These are phyloP conservation scores for Penicillium silybi DNA, from an alignment of 495 filamentous ascomycete genomes.

Conservation along the genomic window DNA sequence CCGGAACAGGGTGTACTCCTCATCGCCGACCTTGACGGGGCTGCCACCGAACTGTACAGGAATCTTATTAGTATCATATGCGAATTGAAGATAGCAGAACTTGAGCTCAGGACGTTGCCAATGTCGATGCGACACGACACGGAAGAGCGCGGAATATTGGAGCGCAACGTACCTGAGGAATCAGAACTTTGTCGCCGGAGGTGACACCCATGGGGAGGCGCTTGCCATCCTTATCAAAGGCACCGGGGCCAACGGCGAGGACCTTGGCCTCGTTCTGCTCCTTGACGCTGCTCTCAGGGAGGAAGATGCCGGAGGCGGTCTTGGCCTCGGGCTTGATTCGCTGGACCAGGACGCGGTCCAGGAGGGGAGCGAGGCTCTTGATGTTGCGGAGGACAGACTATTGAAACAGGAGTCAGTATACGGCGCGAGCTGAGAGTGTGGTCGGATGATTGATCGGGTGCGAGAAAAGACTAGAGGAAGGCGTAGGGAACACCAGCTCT, in stretches of 20 bases:
- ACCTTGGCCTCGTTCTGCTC: constrained; percentile 97
- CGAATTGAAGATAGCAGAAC: not conserved
- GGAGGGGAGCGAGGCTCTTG: constrained; percentile 90
- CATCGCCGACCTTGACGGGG: constrained; percentile 94
- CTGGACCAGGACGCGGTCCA: constrained; percentile 98
- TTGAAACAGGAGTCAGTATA: constrained; percentile 2
- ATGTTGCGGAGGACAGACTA: constrained; percentile 81
- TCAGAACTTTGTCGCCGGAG: constrained; percentile 88
- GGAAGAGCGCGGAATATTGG: constrained; percentile 2
- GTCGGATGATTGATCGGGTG: constrained; percentile 4
- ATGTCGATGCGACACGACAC: not conserved
- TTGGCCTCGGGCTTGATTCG: constrained; percentile 95
- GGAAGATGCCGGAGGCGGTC: constrained; percentile 93
- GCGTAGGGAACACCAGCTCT: constrained; percentile 1
- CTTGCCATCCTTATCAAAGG: constrained; percentile 80
- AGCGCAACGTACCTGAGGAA: constrained; percentile 74
- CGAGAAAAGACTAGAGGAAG: constrained; percentile 8
- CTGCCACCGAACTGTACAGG: constrained; percentile 80
- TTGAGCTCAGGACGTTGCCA: not conserved
- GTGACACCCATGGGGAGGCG: constrained; percentile 74
- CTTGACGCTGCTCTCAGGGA: constrained; percentile 95
- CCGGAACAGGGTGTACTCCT: constrained; percentile 92
- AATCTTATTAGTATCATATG: constrained; percentile 6
- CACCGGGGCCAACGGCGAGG: constrained; percentile 89
- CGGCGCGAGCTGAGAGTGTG: not conserved